Evolutionary conservation across 352 stramenopile genomes (phyloP).

Genomic region (Globisporangium orthogonon): DNA sequence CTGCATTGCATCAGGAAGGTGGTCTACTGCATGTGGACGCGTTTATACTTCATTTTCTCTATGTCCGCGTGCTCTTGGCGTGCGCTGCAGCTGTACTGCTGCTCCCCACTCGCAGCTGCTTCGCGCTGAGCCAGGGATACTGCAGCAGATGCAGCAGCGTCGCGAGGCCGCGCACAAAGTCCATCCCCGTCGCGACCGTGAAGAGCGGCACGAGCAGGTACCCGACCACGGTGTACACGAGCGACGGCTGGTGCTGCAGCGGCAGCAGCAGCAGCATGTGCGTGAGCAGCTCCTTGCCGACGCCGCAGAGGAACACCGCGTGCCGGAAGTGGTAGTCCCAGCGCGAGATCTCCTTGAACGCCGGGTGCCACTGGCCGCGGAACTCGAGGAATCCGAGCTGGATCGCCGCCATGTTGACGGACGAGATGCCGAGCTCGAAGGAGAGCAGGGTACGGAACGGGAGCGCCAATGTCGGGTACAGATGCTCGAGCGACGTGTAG

Average conservation of each 20-base stretch:
- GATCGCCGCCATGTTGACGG: conserved; percentile 43
- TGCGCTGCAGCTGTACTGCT: background rate
- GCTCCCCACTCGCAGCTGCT: background rate
- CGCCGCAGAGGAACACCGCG: conserved; percentile 37
- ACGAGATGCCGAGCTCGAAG: conserved; percentile 51
- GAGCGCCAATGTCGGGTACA: conserved; percentile 37
- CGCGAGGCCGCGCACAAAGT: conserved; percentile 44
- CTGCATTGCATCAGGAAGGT: background rate
- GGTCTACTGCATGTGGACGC: background rate
- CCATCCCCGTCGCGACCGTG: conserved; percentile 43
- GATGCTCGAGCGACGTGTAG: conserved; percentile 45
- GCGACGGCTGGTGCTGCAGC: conserved; percentile 22
- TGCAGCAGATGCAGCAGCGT: conserved; percentile 51
- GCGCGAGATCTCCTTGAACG: conserved; percentile 54
- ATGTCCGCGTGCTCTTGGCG: background rate
- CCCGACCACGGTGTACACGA: conserved; percentile 21
- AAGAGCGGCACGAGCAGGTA: conserved; percentile 57
- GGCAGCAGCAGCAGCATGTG: conserved; percentile 58
- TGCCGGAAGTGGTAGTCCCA: conserved; percentile 42
- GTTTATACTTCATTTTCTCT: background rate
- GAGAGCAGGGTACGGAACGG: conserved; percentile 41
- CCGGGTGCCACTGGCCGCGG: conserved; percentile 50
- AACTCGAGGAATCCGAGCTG: conserved; percentile 54
- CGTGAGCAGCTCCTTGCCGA: conserved; percentile 55
- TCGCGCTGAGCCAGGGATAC: conserved; percentile 21